Conservation (phyloP, 371 early-diverging fungal genomes). For the Syncephalis plumigaleata region DNA sequence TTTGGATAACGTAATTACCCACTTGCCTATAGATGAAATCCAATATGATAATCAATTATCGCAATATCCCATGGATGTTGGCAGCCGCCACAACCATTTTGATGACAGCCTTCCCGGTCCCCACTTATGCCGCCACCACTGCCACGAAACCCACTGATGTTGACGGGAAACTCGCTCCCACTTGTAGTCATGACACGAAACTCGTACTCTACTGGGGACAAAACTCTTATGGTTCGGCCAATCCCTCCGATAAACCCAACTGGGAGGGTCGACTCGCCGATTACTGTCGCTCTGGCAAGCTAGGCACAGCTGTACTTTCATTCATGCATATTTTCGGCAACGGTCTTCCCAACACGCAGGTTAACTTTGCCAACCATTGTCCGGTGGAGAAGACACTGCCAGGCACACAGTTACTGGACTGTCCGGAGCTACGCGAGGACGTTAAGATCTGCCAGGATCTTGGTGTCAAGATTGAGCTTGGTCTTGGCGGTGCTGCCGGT, state of each 20-base stretch:
- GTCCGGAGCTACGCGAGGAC: slow-evolving; percentile 36
- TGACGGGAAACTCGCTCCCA: too few species aligned
- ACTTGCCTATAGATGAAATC: too few species aligned
- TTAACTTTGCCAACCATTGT: slow-evolving; percentile 45
- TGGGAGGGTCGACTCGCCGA: slow-evolving; percentile 20
- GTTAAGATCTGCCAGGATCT: slow-evolving; percentile 38
- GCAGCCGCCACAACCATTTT: too few species aligned
- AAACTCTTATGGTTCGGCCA: slow-evolving; percentile 16
- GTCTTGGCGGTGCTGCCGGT: slow-evolving; percentile 51
- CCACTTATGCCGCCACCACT: too few species aligned
- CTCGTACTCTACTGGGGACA: slow-evolving; percentile 33
- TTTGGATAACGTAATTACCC: too few species aligned
- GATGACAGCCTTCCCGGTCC: too few species aligned
- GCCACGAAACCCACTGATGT: too few species aligned
- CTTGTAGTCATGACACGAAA: slow-evolving; percentile 12
- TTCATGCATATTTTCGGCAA: slow-evolving; percentile 38
- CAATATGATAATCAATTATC: too few species aligned
- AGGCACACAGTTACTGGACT: slow-evolving; percentile 28
- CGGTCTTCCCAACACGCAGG: slow-evolving; percentile 17
- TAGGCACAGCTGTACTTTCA: slow-evolving; percentile 33
- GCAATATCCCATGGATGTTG: too few species aligned
- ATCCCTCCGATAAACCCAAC: slow-evolving; percentile 4
- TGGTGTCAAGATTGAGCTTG: slow-evolving; percentile 39
- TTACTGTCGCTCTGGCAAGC: slow-evolving; percentile 35
- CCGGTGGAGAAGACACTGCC: slow-evolving; percentile 17